phyloP scores from a whole-genome alignment of 495 filamentous ascomycete species.

The Penicillium coffeae region DNA sequence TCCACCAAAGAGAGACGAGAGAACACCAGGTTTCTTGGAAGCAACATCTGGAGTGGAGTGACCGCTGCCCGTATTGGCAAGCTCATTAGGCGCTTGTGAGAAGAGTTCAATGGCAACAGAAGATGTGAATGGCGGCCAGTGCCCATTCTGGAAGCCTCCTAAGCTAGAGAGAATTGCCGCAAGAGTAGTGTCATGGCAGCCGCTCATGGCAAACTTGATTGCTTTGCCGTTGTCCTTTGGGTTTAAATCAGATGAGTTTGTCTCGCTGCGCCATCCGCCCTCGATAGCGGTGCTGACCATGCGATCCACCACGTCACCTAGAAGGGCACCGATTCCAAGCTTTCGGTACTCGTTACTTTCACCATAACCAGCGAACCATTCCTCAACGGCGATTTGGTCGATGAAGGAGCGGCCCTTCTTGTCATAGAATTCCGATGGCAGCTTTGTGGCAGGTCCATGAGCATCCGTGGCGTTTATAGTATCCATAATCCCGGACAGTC shows the following conservation, averaged over 20 bases:
- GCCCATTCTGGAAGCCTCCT: slow-evolving; percentile 66
- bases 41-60: slow-evolving; percentile 23
- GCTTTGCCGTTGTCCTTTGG: slow-evolving; percentile 46
- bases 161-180: slow-evolving; percentile 73
- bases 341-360: slow-evolving; percentile 81
- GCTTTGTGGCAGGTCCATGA: slow-evolving; percentile 71
- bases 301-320: slow-evolving; percentile 79
- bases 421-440: slow-evolving; percentile 89
- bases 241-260: slow-evolving; percentile 45
- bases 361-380: slow-evolving; percentile 87
- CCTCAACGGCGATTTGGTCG: slow-evolving; percentile 77
- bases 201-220: slow-evolving; percentile 71
- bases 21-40: slow-evolving; percentile 23
- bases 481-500: slow-evolving; percentile 88
- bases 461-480: slow-evolving; percentile 85
- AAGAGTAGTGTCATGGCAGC: slow-evolving; percentile 93
- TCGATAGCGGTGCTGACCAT: slow-evolving; percentile 75
- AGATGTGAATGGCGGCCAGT: slow-evolving; percentile 90
- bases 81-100: slow-evolving; percentile 32
- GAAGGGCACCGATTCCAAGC: slow-evolving; percentile 77
- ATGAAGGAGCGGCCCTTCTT: slow-evolving; percentile 62
- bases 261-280: slow-evolving; percentile 51
- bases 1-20: slow-evolving; percentile 31
- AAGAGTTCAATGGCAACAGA: slow-evolving; percentile 92
- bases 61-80: slow-evolving; percentile 19